Conservation (phyloP, 1,284 basidiomycete genomes). For the Trichosporon faecale region DNA sequence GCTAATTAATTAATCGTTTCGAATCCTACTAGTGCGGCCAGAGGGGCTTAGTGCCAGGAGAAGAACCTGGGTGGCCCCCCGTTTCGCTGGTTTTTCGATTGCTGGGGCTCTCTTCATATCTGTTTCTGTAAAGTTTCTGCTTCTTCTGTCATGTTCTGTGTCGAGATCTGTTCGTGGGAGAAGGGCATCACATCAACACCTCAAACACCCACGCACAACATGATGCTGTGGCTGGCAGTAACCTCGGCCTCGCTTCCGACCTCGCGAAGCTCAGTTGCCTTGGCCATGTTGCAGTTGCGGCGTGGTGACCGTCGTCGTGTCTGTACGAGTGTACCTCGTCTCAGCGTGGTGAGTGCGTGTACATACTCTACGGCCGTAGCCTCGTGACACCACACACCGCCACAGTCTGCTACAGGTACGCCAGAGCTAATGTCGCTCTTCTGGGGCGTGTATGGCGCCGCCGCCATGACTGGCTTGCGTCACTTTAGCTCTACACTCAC, state of each 20-base stretch:
- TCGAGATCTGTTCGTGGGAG: background rate
- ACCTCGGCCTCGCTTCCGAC: background rate
- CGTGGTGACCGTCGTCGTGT: background rate
- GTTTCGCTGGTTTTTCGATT: background rate
- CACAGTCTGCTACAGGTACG: background rate
- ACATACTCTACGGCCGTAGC: background rate
- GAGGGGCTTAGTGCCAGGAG: background rate
- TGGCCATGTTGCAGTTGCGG: background rate
- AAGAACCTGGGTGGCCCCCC: background rate
- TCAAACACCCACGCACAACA: background rate
- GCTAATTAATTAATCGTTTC: slow-evolving; percentile 1
- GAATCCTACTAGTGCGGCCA: background rate
- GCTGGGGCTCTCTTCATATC: background rate
- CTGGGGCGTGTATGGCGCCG: background rate
- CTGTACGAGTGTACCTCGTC: background rate
- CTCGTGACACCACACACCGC: background rate
- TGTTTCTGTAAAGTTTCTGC: background rate
- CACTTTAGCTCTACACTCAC: background rate
- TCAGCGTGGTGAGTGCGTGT: no score
- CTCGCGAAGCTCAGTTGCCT: background rate
- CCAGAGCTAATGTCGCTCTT: background rate
- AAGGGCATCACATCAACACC: background rate
- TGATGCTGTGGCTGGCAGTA: background rate
- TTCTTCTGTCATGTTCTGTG: background rate
- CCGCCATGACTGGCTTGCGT: no score